Base-by-base conservation (phyloP, 2,329 filamentous ascomycete species). In the Ophiosphaerella herpotricha region DNA sequence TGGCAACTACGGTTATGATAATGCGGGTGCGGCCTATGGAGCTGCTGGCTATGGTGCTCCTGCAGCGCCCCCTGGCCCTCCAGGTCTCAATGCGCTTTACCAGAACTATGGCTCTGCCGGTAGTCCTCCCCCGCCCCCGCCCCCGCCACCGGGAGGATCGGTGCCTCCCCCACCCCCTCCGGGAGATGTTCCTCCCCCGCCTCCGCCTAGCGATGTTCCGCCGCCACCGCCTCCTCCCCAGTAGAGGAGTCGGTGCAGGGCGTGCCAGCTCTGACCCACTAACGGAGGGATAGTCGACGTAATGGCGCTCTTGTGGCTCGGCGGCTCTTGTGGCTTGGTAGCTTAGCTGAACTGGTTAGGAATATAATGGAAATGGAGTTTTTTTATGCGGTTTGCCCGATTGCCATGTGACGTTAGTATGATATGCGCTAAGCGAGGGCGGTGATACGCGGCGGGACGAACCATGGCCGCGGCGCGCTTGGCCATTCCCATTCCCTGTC, bases 61-160 rank as follows among this genome's bases (percentile, higher is more conserved):
- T 46, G 58, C 66, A 34, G 57, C 70, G 43, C 83, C 63, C 80
- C 49, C 64, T 77, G 53, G 76, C 37, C 80, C 70, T 43, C 70
- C 82, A 52, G 84, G 83, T 35, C 77, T 87, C 53, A 85, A 82
- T 66, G 82, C 84, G 39, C 77, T 90, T 50, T 86, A 88, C 63
- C 84, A 88, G 71, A 85, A 86, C 64, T 89, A 84, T 55, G 78
- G 82, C 34, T 76, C 76, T 56, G 78, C 72, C 52, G 74, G 73
- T 37, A 76, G 79, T 48, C 82, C 83, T 37, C 85, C 85, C 23
- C 83, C 85, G 1, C 82, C 84, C n/a, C 82, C 83, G 8, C 82
- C 18, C 4, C 18, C 83, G 36, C 85, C 85, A 23, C 83, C 85
- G 1, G 81, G 84, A 40, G 74, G 73, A 14, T 75, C 78, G 40